These are phyloP conservation scores for Ambrosiella cleistominuta DNA, from an alignment of 2,329 filamentous ascomycete species.

Conservation along the genomic window DNA sequence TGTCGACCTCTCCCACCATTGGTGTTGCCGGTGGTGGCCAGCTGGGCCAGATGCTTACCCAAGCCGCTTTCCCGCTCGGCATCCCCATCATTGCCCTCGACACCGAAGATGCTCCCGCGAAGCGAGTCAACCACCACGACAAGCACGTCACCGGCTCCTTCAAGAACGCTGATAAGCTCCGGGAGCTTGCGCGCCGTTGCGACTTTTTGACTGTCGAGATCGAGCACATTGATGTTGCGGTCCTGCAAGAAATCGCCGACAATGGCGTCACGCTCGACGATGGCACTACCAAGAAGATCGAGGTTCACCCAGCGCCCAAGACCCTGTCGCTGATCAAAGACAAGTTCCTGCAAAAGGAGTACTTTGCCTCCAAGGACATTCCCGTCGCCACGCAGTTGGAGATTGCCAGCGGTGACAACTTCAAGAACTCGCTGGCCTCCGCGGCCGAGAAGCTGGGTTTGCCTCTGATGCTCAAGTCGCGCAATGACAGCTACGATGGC, in stretches of 20 bases:
- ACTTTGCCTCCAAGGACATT: conserved; percentile 50
- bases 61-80: conserved; percentile 60
- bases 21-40: conserved; percentile 47
- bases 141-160: conserved; percentile 74
- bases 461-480: conserved; percentile 83
- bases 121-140: conserved; percentile 62
- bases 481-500: conserved; percentile 87
- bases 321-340: conserved; percentile 83
- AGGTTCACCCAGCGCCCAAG: conserved; percentile 66
- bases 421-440: conserved; percentile 41
- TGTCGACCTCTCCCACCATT: conserved; percentile 25
- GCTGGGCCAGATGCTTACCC: conserved; percentile 83
- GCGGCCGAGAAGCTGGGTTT: conserved; percentile 52
- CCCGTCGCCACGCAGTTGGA: conserved; percentile 55
- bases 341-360: conserved; percentile 79
- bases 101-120: conserved; percentile 57
- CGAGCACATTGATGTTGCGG: conserved; percentile 82
- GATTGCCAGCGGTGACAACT: conserved; percentile 36
- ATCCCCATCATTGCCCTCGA: conserved; percentile 68
- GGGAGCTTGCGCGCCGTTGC: conserved; percentile 55
- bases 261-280: conserved; percentile 38
- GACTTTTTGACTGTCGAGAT: conserved; percentile 87
- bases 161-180: conserved; percentile 63
- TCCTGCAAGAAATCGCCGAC: conserved; percentile 65
- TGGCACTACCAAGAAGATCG: conserved; percentile 30